Conservation (phyloP, 2,329 filamentous ascomycete species). For the Pseudocercospora ulei region DNA sequence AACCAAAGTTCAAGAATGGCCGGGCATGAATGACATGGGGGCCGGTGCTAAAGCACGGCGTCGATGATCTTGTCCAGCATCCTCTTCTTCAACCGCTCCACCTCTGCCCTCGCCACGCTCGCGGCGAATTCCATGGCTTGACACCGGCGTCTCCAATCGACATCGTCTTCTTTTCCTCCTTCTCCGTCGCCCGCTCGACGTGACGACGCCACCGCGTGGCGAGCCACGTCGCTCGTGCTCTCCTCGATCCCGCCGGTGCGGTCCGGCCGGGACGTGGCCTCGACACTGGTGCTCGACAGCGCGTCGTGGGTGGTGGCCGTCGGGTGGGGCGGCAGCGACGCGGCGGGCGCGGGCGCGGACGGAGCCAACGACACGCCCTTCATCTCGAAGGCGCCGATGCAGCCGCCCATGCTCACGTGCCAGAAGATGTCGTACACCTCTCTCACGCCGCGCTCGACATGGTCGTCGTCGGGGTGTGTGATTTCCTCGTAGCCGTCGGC, state of each 20-base stretch:
- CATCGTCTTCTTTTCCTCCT: constrained; percentile 18
- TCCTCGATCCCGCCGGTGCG: constrained; percentile 18
- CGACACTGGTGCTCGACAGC: constrained; percentile 20
- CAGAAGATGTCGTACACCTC: constrained; percentile 42
- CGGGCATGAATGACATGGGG: too few species aligned
- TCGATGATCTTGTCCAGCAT: constrained; percentile 31
- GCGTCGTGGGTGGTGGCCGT: constrained; percentile 22
- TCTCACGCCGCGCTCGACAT: constrained; percentile 36
- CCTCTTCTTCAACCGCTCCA: constrained; percentile 28
- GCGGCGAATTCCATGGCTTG: constrained; percentile 30
- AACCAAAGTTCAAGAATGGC: too few species aligned
- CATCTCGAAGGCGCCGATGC: constrained; percentile 38
- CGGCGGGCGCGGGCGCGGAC: constrained; percentile 3
- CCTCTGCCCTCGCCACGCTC: constrained; percentile 30
- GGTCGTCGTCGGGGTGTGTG: constrained; percentile 34
- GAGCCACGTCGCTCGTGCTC: constrained; percentile 22
- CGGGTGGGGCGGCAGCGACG: background rate
- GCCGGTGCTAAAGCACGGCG: constrained; percentile 14
- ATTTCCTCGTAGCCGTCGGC: constrained; percentile 32
- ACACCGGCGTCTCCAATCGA: constrained; percentile 31
- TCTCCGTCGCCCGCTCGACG: constrained; percentile 5
- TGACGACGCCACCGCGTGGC: constrained; percentile 9
- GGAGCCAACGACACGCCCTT: constrained; percentile 33
- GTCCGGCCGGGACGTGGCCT: constrained; percentile 19
- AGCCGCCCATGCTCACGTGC: constrained; percentile 36